Base-by-base conservation (phyloP, 2,329 filamentous ascomycete species). In the Colletotrichum godetiae region DNA sequence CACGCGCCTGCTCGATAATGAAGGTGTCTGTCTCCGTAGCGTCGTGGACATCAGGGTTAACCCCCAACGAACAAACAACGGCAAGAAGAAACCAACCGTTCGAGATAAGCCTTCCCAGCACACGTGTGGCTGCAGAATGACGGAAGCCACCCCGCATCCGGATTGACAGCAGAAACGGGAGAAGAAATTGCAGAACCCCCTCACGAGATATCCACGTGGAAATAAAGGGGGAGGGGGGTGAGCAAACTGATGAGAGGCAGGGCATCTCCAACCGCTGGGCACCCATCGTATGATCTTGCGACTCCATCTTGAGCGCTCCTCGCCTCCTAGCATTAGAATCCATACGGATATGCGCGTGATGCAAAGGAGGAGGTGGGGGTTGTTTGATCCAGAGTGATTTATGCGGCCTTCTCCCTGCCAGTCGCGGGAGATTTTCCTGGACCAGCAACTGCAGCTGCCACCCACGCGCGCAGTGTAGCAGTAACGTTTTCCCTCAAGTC, bases 181-280 rank as follows among this genome's bases (percentile, higher is more conserved):
- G 59, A 73, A 69, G 55, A 42, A 70, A 42, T 31, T 22, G 29
- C 35, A 37, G 19, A 67, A 67, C 11, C 37, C 69, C 58, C 52
- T 72, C 67, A 56, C 37, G 33, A 67, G 59, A 59, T 37, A 58
- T 53, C 72, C 61, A 74, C 68, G 72, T 74, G 72, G 72, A n/a
- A 59, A 29, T 52, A 15, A 62, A 35, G 52, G 68, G 57, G 58
- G 46, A 11, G 27, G 5, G 15, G 31, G 31, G 57, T 42, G 56
- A 61, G 61, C 37, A 42, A 42, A 42, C 37, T 42, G 37, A 42
- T 6, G 37, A 42, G 37, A 42, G 37, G 37, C 37, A 42, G 37
- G 37, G 37, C 37, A 37, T 49, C 52, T 64, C 29, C 6, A 35
- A 63, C 60, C 42, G 42, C 29, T n/a, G 49, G 42, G 42, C 52